Evolutionary conservation across 2,329 filamentous ascomycete genomes (phyloP), one percentile per base, ranked within the genome.

Genomic region (Curvularia hawaiiensis): DNA sequence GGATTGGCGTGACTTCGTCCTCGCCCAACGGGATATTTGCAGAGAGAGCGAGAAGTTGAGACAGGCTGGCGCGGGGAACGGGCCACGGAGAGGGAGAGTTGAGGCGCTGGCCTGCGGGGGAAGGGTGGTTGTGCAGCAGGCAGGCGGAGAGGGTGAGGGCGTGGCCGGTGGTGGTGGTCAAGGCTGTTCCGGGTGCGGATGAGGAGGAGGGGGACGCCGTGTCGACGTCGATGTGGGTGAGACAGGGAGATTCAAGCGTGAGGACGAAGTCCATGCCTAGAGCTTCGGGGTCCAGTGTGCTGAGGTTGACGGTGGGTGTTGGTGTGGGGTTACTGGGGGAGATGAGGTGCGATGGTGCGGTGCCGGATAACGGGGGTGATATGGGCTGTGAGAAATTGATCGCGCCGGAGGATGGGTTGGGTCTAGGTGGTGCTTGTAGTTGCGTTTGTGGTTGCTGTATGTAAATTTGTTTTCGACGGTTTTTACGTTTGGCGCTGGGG

Each of bases 221-320:
- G 33, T 16, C 33, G 33, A 16, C 14, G 11, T 71, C 58, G 20
- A 73, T 70, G 51, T 76, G 74, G 2, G 63, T 58, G 16, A 76
- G 66, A 56, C 74, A 77, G 0, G 75, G 75, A 14, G 56, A 63
- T 62, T 76, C 75, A 40, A 76, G 73, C 46, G 68, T 71, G n/a
- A 77, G 51, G 10, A 76, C 70, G 48, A 77, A 76, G 28, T 76
- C 75, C 57, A 69, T 66, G 26, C 66, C 68, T 3, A 70, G 35
- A 22, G 40, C 52, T 9, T 64, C 63, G 1, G 56, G 59, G 43
- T 71, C 63, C 6, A 65, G 49, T 12, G 66, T 55, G 3, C 59
- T 43, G 18, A 55, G 52, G 40, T 28, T 28, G 26, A 9, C n/a
- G 41, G 8, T 40, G 33, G 22, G 46, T 28, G 43, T 8, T 30